A percentile compares a stretch with the other conserved stretches of the same genome.
phyloP scores from a whole-genome alignment of 768 basidiomycete genomes.

The Jaapia argillacea region DNA sequence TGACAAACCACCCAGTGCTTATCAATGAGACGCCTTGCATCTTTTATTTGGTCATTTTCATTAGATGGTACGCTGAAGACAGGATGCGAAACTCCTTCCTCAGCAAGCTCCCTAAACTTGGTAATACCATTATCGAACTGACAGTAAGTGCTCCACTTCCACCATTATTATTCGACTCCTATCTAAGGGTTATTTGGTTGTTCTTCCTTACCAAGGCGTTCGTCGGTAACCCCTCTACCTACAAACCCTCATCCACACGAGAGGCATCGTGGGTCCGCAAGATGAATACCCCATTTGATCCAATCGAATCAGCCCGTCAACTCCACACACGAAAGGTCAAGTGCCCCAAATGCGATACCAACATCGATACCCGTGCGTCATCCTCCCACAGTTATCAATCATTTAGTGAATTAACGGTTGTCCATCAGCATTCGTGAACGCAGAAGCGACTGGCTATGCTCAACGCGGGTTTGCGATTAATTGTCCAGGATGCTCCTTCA shows the following conservation, averaged over 20 bases:
- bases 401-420: conserved; percentile 3
- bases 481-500: conserved; percentile 29
- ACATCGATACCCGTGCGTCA: conserved; percentile 21
- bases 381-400: not conserved
- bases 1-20: too few relatives aligned
- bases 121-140: conserved; percentile 3
- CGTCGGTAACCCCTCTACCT: conserved; percentile 10
- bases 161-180: not conserved
- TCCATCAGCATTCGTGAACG: conserved; percentile 28
- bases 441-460: conserved; percentile 34
- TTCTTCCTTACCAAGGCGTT: not conserved
- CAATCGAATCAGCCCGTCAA: conserved; percentile 20
- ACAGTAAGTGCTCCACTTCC: conserved; percentile 4
- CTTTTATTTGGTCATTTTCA: not conserved
- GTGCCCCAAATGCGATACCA: conserved; percentile 25
- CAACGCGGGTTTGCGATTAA: conserved; percentile 27
- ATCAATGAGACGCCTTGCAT: too few relatives aligned
- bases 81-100: not conserved
- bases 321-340: conserved; percentile 17
- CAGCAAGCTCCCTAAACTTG: not conserved
- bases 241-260: conserved; percentile 7
- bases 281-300: conserved; percentile 20
- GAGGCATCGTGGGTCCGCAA: conserved; percentile 9
- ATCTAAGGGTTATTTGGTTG: too few relatives aligned
- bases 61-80: conserved; percentile 17